Conservation (phyloP, 345 rosid species). For the Lumnitzera littorea region DNA sequence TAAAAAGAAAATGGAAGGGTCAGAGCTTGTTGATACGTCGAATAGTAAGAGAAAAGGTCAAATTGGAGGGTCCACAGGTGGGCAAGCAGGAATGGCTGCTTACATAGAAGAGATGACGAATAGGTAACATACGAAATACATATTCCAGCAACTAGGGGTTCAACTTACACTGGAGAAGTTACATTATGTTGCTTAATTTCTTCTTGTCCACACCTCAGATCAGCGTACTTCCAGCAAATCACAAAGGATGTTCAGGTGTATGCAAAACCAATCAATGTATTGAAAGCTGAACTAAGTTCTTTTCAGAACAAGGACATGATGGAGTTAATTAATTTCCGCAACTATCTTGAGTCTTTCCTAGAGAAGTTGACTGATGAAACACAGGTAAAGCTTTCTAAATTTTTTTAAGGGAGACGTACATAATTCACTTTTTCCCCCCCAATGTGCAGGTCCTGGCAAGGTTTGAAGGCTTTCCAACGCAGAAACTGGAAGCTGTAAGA, state of each 20-base stretch:
- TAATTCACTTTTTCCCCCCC: background rate
- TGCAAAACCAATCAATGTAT: conserved; percentile 42
- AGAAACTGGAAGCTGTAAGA: conserved; percentile 77
- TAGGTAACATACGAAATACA: conserved; percentile 26
- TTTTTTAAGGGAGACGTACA: too few relatives aligned
- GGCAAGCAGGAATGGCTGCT: conserved; percentile 88
- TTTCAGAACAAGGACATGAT: conserved; percentile 73
- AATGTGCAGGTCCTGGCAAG: conserved; percentile 58
- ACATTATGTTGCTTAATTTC: background rate
- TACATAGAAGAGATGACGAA: conserved; percentile 85
- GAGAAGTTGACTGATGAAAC: conserved; percentile 82
- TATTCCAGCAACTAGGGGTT: too few relatives aligned
- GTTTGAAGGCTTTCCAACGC: conserved; percentile 80
- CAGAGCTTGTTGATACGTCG: conserved; percentile 22
- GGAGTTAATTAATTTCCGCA: conserved; percentile 62
- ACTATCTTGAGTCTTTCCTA: conserved; percentile 59
- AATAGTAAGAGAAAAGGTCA: conserved; percentile 22
- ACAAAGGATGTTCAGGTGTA: conserved; percentile 66
- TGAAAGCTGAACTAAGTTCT: conserved; percentile 45
- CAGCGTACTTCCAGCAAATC: conserved; percentile 81
- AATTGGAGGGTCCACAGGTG: conserved; percentile 17
- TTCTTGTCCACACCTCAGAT: conserved; percentile 32
- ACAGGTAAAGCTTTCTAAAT: conserved; percentile 32
- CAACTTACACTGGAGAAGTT: too few relatives aligned
- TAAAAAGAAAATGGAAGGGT: conserved; percentile 66